Conservation (phyloP, 2,329 filamentous ascomycete species). For the Cytospora schulzeri region DNA sequence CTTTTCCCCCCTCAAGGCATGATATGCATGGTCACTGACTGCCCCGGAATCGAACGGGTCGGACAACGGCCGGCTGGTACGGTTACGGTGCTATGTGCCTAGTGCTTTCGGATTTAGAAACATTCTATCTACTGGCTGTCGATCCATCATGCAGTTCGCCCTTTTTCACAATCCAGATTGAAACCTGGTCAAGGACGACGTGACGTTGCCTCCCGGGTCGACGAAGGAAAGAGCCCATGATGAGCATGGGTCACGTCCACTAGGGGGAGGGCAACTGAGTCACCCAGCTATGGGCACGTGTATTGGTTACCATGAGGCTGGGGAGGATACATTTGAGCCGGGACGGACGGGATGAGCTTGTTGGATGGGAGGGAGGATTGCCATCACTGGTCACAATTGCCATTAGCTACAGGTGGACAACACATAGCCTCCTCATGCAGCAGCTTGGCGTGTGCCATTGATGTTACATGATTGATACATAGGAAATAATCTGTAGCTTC, state of each 20-base stretch:
- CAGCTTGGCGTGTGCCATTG: slow-evolving; percentile 10
- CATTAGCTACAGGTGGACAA: background rate
- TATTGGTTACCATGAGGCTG: background rate
- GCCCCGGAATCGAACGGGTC: background rate
- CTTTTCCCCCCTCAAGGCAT: background rate
- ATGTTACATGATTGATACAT: slow-evolving; percentile 21
- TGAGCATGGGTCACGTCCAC: background rate
- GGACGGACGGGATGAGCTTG: background rate
- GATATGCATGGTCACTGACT: background rate
- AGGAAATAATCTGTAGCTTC: background rate
- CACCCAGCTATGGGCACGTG: background rate
- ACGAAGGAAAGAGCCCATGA: too few species aligned
- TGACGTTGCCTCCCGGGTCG: background rate
- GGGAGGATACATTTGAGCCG: background rate
- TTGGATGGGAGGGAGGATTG: background rate
- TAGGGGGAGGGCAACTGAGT: background rate
- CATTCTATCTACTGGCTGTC: background rate
- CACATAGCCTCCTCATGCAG: background rate
- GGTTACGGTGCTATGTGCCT: background rate
- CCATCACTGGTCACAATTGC: background rate
- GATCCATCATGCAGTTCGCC: background rate
- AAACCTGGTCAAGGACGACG: background rate
- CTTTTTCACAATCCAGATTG: background rate
- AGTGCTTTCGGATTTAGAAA: background rate
- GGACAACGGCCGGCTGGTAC: background rate